Base-by-base conservation (phyloP, 2,329 filamentous ascomycete genomes). In the Claviceps quebecensis region DNA sequence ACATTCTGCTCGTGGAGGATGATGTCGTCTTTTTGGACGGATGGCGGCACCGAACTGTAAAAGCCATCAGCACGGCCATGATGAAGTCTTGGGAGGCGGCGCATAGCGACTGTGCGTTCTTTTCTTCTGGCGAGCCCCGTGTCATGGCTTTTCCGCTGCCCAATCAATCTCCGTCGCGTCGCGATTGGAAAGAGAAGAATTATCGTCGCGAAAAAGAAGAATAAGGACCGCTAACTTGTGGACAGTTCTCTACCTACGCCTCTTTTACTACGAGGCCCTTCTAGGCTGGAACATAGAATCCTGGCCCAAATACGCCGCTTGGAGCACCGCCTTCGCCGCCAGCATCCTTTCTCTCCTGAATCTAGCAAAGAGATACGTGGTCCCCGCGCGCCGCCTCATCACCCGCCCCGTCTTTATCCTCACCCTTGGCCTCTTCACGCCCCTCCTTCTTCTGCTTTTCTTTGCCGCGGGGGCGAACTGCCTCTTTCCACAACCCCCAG, bases 1-100 rank as follows among this genome's bases (percentile, higher is more conserved):
- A 53, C 49, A 50, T 47, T 19, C 43, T 55, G n/a, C 44, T 55
- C 22, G 29, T 52, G 11, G 54, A 55, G 14, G 54, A 55, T 44
- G 54, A 55, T 26, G 49, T 52, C 17, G 17, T 55, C 16, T 53
- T 53, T 44, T 29, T 53, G 19, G 41, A 53, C 14, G 54, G 52
- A 6, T 55, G 54, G 54, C 37, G 36, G 5, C 45, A 51, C 22
- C 45, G 47, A 3, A 46, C 45, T 26, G 48, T 51, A 37, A 23
- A 39, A 17, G 53, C 50, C 16, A 29, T 53, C n/a, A 40, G 13
- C 9, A 16, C 37, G 4, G 51, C 53, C 14, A 45, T 17, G 16
- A 37, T 36, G 17, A 29, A 49, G 36, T 45, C 48, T 5, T 48
- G 47, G 46, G 46, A 45, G 17, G 47, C 37, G 14, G 37, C 40